A percentile compares a stretch with the other conserved stretches of the same genome.
Evolutionary conservation across 345 rosid species (phyloP).

Genomic region (Eucalyptus camaldulensis): DNA sequence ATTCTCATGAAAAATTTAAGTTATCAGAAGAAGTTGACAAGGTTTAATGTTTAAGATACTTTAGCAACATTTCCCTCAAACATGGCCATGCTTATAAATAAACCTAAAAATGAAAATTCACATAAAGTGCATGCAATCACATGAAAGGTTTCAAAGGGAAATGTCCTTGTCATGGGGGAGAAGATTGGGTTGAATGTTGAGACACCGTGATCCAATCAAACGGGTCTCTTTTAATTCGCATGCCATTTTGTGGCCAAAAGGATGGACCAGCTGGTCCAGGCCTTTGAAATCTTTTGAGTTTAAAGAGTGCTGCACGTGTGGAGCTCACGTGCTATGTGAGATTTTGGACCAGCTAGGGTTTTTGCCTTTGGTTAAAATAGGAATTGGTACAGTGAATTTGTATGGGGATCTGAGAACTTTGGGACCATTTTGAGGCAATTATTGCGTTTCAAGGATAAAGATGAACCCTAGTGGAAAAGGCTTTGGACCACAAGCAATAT

Average conservation of each 20-base stretch:
- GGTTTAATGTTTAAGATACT: background rate
- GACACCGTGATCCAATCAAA: background rate
- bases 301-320: constrained; percentile 17
- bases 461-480: background rate
- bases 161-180: background rate
- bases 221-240: background rate
- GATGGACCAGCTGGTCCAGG: background rate
- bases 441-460: constrained; percentile 13
- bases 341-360: constrained; percentile 1
- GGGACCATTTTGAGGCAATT: constrained; percentile 19
- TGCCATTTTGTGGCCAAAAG: background rate
- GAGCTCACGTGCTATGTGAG: constrained; percentile 11
- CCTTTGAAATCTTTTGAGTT: constrained; percentile 8
- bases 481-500: background rate
- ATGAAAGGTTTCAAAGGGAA: background rate
- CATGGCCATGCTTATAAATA: background rate
- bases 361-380: background rate
- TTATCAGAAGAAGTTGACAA: background rate
- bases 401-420: constrained; percentile 13
- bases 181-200: background rate
- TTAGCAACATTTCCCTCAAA: background rate
- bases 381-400: background rate
- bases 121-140: background rate
- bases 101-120: background rate
- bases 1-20: background rate